phyloP scores from a whole-genome alignment of 2,329 filamentous ascomycete species.

The Exophiala phaeomuriformis region DNA sequence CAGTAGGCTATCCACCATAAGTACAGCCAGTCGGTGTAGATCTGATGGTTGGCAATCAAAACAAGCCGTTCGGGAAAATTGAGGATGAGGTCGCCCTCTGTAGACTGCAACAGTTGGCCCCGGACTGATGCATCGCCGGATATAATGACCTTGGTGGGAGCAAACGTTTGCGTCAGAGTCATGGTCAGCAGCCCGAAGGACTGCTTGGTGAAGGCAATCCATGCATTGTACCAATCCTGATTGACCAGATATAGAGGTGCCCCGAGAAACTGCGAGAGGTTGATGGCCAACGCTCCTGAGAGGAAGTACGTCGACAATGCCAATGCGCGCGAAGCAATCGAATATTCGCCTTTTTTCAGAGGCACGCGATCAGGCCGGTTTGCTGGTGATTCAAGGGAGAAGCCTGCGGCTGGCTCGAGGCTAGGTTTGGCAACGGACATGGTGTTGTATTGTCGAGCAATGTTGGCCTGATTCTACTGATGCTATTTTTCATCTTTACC shows the following conservation, averaged over 20 bases:
- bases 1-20: slow-evolving; percentile 93
- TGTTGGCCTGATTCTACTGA: neutral
- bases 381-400: slow-evolving; percentile 22
- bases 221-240: slow-evolving; percentile 71
- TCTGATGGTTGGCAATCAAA: slow-evolving; percentile 81
- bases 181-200: slow-evolving; percentile 72
- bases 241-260: slow-evolving; percentile 68
- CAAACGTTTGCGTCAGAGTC: slow-evolving; percentile 78
- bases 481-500: neutral
- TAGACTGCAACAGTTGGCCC: slow-evolving; percentile 62
- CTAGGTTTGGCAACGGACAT: slow-evolving; percentile 18
- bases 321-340: slow-evolving; percentile 26
- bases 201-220: slow-evolving; percentile 81
- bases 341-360: slow-evolving; percentile 23
- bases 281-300: slow-evolving; percentile 40
- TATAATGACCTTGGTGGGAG: slow-evolving; percentile 72
- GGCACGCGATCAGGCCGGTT: slow-evolving; percentile 22
- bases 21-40: slow-evolving; percentile 89
- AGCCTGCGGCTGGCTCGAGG: slow-evolving; percentile 21
- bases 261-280: slow-evolving; percentile 67
- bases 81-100: slow-evolving; percentile 68
- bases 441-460: neutral
- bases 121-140: slow-evolving; percentile 75
- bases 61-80: slow-evolving; percentile 74
- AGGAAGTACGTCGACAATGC: slow-evolving; percentile 29